Evolutionary conservation across 1,139 yeast genomes (phyloP), one percentile per base, ranked within the genome.

Genomic region (Taiozyma sp.): DNA sequence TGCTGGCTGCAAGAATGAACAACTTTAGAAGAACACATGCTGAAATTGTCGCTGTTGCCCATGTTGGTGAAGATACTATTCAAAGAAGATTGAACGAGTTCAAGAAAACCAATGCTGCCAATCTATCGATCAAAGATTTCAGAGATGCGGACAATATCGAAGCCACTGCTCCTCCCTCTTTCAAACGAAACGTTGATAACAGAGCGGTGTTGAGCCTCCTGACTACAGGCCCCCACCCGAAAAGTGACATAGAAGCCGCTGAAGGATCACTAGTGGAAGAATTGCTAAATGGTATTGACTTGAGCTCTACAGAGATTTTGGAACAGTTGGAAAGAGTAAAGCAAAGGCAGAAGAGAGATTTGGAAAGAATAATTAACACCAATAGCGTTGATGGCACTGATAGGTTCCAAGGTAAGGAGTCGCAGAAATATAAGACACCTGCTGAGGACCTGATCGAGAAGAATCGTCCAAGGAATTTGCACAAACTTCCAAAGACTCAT

Each of bases 1-100:
- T 95, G 47, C 71, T 93, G 48, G 99, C 99, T 0, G 93, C 97
- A 4, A 78, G 99, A 68, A 93, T 93, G 98, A 93, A 93, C 68
- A 91, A 91, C 63, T 83, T 88, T 65, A 78, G 97, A 61, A 76
- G 98, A 62, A 85, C 96, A 5, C 97, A 93, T 68, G 81, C 93
- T 1, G 98, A 95, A 65, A 85, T 95, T 50, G 97, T 93, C 24
- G 95, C 95, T 0, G 93, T 93, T 26, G 95, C 99, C 1, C 96
- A 89, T 67, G 93, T 95, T 32, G 97, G 97, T 3, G 96, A 89
- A 59, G 95, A 86, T 55, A 95, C 99, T 1, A 76, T 95, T 47
- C 97, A 93, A 65, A 79, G 88, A 56, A 78, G 99, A 61, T 75
- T 95, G 57, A 85, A 85, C 61, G 99, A 95, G 69, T 95, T 95